Evolutionary conservation across 805 yeast genomes (phyloP), one percentile per base, ranked within the genome.

Genomic region (Saccharomyces paradoxus): DNA sequence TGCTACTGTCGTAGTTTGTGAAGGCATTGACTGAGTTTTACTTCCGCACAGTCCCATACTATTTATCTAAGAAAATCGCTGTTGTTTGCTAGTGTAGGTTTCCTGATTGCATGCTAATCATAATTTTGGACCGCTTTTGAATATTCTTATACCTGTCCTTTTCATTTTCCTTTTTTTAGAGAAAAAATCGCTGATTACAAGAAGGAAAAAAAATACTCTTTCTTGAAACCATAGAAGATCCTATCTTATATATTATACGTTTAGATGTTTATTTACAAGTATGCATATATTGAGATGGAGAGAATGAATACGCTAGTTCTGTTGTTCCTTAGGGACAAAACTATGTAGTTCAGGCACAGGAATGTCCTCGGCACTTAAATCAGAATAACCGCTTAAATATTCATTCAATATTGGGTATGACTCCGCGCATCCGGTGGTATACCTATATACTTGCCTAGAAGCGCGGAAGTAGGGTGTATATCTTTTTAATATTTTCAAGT

Each of bases 401-500:
- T 56, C 70, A 56, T 47, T 73, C 58, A 61, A 65, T 63, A 55
- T 67, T 41, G 64, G 63, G 59, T 69, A 73, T 52, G 71, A 63
- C 46, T 69, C 63, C 17, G 71, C 63, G 50, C 73, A 75, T 51
- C 71, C 71, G 47, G 69, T 64, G 31, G 74, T 64, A 52, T 72
- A 69, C 53, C 69, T 71, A 50, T 68, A 68, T 56, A 71, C 69
- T 55, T 74, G 76, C 30, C 69, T 71, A 48, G 71, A 58, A 41
- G 75, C 73, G 49, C 75, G 71, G 56, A 77, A 74, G 56, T 66
- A 76, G 13, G 67, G 68, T 6, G 75, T 68, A 56, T 75, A 81
- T 37, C 70, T 56, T 55, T 77, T 75, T 63, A 81, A 74, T 51
- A 82, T 66, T 46, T 76, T 71, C 66, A 78, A 75, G 67, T 80